Conservation (phyloP, 1,284 basidiomycete species). For the Puccinia sorghi region DNA sequence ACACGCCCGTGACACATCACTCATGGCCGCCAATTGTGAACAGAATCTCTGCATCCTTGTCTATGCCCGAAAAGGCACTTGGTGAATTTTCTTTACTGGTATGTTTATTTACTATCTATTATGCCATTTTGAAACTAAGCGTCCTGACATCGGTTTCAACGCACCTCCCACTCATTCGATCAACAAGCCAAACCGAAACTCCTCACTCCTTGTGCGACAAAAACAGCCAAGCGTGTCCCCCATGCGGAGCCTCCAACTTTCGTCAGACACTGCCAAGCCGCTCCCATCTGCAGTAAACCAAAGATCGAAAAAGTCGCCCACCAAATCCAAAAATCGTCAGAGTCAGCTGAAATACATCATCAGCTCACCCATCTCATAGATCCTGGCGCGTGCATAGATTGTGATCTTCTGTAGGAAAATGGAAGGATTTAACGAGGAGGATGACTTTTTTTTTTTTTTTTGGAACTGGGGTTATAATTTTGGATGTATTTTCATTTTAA, state of each 20-base stretch:
- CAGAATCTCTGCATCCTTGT: constrained; percentile 19
- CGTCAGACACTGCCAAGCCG: neutral
- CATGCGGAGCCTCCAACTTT: constrained; percentile 20
- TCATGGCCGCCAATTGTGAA: constrained; percentile 4
- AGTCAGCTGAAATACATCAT: constrained; percentile 29
- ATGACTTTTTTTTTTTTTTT: neutral
- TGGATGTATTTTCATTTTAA: neutral
- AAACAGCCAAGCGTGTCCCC: constrained; percentile 3
- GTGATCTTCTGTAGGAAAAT: neutral
- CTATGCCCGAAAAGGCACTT: constrained; percentile 21
- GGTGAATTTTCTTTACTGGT: constrained; percentile 4
- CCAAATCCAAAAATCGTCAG: constrained; percentile 13
- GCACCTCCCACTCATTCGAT: neutral
- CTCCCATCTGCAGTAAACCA: neutral
- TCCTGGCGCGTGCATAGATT: neutral
- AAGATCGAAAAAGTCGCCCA: constrained; percentile 6
- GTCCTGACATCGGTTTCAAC: neutral
- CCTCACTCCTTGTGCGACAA: constrained; percentile 3
- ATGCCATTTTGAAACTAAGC: neutral
- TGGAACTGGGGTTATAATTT: neutral
- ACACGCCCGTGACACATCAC: neutral
- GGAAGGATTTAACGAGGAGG: neutral
- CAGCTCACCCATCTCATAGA: neutral
- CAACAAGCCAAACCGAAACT: constrained; percentile 3
- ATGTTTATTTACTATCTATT: neutral